Base-by-base conservation (phyloP, 768 basidiomycete genomes). In the Baorangia bicolor region DNA sequence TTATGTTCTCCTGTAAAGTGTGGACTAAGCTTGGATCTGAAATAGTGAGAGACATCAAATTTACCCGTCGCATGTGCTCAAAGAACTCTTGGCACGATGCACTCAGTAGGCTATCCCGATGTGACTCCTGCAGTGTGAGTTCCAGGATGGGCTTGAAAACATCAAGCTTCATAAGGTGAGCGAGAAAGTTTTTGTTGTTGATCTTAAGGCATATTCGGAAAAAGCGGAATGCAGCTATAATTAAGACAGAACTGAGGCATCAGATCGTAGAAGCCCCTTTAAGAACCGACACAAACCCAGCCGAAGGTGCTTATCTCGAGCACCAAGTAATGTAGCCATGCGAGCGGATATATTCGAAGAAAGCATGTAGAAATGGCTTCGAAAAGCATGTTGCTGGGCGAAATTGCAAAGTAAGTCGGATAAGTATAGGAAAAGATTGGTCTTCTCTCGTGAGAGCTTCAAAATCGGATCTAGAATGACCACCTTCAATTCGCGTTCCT, bases 81-180 rank as follows among this genome's bases (percentile, higher is more conserved):
- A 98, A 94, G 59, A 91, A 90, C 70, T 98, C 97, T 70, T 97
- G 88, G 77, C 94, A 98, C 37, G 94, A 92, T 64, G 94, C 94
- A 64, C 88, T 91, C 51, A 99, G 77, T 57, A 99, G 80, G 73
- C 95, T 99, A 71, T 99, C 97, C 55, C 92, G 80, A 50, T 80
- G 77, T 33, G 90, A 88, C 72, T 97, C 95, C 57, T 83, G 82
- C 28, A 88, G 67, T n/a, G 92, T 88, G 56, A 97, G 75, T 57
- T 92, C 87, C 53, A 98, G 75, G 51, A 98, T 84, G 2, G 94
- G 90, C 60, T 84, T 81, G 60, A 98, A 75, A 27, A 94, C 76
- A 65, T 95, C 92, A 59, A 90, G 79, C 75, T 96, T 95, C 69
- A 87, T 83, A 53, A 98, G 77, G 67, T 92, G 87, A 38, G 75